Evolutionary conservation across 768 basidiomycete species (phyloP).

Genomic region (Suillus sp.): DNA sequence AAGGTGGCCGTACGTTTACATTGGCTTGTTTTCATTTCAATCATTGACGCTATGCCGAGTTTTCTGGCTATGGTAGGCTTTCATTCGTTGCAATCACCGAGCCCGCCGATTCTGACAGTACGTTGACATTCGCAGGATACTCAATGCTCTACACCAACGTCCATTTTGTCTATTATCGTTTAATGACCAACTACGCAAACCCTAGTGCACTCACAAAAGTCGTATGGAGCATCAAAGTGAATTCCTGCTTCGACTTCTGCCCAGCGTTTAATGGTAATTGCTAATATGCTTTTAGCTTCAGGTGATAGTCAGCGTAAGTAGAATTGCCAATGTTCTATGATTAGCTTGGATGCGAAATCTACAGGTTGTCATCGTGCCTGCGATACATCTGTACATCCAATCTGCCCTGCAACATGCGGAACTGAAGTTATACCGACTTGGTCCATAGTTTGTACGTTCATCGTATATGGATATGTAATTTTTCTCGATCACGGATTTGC

Average conservation of each 20-base stretch:
- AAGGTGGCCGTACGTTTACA: neutral
- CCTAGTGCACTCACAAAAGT: neutral
- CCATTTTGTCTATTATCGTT: neutral
- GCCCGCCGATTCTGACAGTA: too few relatives aligned
- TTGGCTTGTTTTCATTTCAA: too few relatives aligned
- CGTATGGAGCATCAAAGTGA: constrained; percentile 2
- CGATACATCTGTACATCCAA: neutral
- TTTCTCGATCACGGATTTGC: neutral
- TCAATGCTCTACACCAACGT: neutral
- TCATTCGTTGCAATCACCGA: neutral
- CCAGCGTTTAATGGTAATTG: too few relatives aligned
- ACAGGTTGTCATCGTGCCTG: neutral
- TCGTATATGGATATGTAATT: constrained; percentile 4
- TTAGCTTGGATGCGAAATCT: too few relatives aligned
- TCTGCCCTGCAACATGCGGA: neutral
- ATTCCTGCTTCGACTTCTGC: too few relatives aligned
- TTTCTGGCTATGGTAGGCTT: neutral
- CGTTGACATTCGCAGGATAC: too few relatives aligned
- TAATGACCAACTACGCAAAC: neutral
- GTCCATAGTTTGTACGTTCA: neutral
- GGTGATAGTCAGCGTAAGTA: neutral
- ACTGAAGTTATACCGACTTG: neutral
- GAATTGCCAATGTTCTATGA: too few relatives aligned
- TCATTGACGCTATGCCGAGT: too few relatives aligned
- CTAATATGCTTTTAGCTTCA: neutral